Evolutionary conservation across 2,329 filamentous ascomycete genomes (phyloP).

Genomic region (Teratosphaeria pseudoeucalypti): DNA sequence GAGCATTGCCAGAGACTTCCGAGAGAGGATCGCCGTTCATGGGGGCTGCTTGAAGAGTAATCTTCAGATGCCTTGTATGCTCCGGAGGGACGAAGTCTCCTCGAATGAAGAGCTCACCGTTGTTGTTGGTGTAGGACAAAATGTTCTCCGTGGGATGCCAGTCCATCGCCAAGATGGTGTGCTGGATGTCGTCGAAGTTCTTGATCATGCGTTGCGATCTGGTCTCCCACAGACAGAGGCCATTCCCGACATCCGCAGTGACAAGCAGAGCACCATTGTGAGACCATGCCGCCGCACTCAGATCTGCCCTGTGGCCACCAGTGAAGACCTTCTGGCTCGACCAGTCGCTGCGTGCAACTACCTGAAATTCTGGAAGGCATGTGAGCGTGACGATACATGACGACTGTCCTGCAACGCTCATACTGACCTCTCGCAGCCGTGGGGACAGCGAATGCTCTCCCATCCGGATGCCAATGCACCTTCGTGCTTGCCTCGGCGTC

Average conservation of each 20-base stretch:
- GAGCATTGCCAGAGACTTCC: constrained; percentile 57
- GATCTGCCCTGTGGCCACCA: constrained; percentile 69
- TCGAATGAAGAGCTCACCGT: constrained; percentile 89
- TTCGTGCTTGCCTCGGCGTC: constrained; percentile 66
- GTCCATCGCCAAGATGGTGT: constrained; percentile 71
- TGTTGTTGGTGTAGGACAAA: constrained; percentile 80
- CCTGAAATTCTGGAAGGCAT: constrained; percentile 50
- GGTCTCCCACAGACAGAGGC: constrained; percentile 76
- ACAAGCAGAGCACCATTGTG: constrained; percentile 85
- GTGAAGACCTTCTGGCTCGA: constrained; percentile 72
- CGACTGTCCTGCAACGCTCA: background rate
- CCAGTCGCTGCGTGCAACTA: constrained; percentile 84
- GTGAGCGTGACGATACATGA: background rate
- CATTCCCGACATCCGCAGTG: constrained; percentile 47
- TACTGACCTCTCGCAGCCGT: constrained; percentile 54
- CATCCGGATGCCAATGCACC: constrained; percentile 87
- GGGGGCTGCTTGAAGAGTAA: constrained; percentile 61
- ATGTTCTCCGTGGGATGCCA: constrained; percentile 91
- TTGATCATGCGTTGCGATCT: constrained; percentile 74
- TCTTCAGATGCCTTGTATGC: constrained; percentile 38
- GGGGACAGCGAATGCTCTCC: constrained; percentile 75
- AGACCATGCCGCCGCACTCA: constrained; percentile 85
- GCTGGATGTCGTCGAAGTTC: constrained; percentile 57
- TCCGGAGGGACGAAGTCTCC: constrained; percentile 51
- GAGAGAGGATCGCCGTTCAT: constrained; percentile 72